Evolutionary conservation across 169 alveolate species (phyloP), one percentile per base, ranked within the genome.

Genomic region (Perkinsus olseni): DNA sequence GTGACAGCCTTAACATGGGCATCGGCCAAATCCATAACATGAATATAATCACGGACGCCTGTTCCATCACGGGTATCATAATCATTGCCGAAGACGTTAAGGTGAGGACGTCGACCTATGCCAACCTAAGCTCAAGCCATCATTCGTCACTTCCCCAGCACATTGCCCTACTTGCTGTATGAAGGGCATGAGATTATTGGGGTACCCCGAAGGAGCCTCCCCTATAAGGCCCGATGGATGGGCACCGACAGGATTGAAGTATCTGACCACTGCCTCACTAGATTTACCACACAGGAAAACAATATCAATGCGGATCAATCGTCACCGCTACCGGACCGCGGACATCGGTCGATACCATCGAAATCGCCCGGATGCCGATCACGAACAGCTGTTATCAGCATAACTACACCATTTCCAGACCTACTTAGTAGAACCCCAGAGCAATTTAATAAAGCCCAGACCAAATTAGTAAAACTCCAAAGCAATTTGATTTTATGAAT

Each of bases 171-270:
- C 99, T 74, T 96, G 96, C 92, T 97, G 98, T 38, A 98, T 95
- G 94, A 93, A 97, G 38, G 99, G 99, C 96, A 98, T 95, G 39
- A 98, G 95, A 94, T 98, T 98, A 92, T 96, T 96, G 0, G 99
- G 98, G 31, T 96, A 95, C 24, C 95, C 97, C 31, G 94, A 95
- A 10, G 99, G 99, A 31, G 95, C 95, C 91, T 98, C 99, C 21
- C 99, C 99, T 0, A 98, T 96, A 74, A 95, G 92, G 6, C 99
- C 98, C 62, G 97, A 95, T 31, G 96, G 96, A 91, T 98, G 99
- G 38, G 99, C 99, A 13, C 99, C 99, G 91, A 97, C 97, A 37
- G 99, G 99, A 94, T 98, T 98, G 96, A 97, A 98, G 95, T 98
- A 98, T 92, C 82, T 8, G 28, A 62, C n/a, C n/a, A n/a, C n/a